phyloP scores from a whole-genome alignment of 2,329 filamentous ascomycete genomes.

The Coniella lustricola region DNA sequence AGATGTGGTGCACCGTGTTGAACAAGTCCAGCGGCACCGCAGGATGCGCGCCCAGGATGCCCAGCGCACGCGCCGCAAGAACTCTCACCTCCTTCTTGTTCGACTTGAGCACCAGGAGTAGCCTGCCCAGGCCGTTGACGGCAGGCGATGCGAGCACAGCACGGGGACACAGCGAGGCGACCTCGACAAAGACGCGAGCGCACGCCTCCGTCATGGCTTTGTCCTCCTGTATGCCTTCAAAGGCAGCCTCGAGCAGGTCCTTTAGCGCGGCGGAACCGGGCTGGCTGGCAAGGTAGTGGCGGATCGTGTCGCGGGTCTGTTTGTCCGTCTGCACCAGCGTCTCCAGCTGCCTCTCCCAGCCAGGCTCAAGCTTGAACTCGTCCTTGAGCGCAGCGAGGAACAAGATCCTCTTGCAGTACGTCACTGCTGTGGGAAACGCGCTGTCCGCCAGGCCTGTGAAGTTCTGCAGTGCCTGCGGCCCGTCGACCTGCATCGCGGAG shows the following conservation, averaged over 20 bases:
- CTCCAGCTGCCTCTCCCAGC: slow-evolving; percentile 79
- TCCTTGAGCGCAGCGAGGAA: slow-evolving; percentile 40
- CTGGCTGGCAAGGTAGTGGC: slow-evolving; percentile 40
- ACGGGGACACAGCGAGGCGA: slow-evolving; percentile 41
- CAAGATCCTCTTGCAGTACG: slow-evolving; percentile 55
- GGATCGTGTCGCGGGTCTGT: slow-evolving; percentile 52
- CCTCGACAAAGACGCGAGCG: slow-evolving; percentile 45
- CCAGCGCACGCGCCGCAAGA: slow-evolving; percentile 63
- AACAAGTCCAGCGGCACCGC: slow-evolving; percentile 13
- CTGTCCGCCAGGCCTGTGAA: slow-evolving; percentile 40
- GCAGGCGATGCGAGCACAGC: slow-evolving; percentile 30
- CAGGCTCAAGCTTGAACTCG: slow-evolving; percentile 57
- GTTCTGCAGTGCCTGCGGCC: slow-evolving; percentile 35
- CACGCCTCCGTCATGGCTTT: slow-evolving; percentile 39
- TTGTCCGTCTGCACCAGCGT: slow-evolving; percentile 65
- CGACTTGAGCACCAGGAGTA: slow-evolving; percentile 58
- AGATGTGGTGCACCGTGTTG: slow-evolving; percentile 28
- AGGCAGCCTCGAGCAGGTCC: slow-evolving; percentile 45
- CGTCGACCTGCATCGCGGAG: slow-evolving; percentile 30
- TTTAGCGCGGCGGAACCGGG: slow-evolving; percentile 32
- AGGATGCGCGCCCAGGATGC: slow-evolving; percentile 67
- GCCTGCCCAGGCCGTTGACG: slow-evolving; percentile 41
- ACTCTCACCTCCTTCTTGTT: slow-evolving; percentile 64
- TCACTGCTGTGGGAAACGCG: slow-evolving; percentile 62
- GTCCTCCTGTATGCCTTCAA: slow-evolving; percentile 47